phyloP scores from a whole-genome alignment of 805 yeast genomes.

The Saccharomycopsis lassenensis region DNA sequence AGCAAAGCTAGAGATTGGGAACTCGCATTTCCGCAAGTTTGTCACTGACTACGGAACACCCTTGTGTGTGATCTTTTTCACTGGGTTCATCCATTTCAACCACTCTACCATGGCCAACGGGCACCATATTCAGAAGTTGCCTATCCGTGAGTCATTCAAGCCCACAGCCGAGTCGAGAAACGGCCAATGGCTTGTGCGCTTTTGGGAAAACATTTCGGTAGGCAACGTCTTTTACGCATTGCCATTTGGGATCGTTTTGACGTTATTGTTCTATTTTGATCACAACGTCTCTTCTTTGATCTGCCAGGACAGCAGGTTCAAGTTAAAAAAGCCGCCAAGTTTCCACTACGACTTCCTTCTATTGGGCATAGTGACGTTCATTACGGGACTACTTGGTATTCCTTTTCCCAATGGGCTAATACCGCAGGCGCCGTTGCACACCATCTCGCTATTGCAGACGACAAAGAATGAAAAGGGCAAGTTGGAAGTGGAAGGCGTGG shows the following conservation, averaged over 20 bases:
- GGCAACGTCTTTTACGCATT: slow-evolving; percentile 78
- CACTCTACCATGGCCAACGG: slow-evolving; percentile 26
- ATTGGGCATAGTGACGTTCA: slow-evolving; percentile 76
- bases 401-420: slow-evolving; percentile 96
- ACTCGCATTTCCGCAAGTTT: slow-evolving; percentile 45
- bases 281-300: slow-evolving; percentile 91
- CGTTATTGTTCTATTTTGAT: slow-evolving; percentile 84
- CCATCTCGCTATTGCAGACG: slow-evolving; percentile 48
- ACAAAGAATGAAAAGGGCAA: slow-evolving; percentile 18
- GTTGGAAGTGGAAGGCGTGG: slow-evolving; percentile 40
- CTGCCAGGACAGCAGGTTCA: slow-evolving; percentile 78
- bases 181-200: slow-evolving; percentile 64
- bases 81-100: slow-evolving; percentile 83
- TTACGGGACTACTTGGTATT: slow-evolving; percentile 78
- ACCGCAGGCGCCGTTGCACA: slow-evolving; percentile 95
- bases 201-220: slow-evolving; percentile 58
- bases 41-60: slow-evolving; percentile 86
- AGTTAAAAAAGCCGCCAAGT: slow-evolving; percentile 73
- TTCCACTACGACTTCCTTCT: slow-evolving; percentile 90
- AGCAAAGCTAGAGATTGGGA: no score
- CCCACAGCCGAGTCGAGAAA: slow-evolving; percentile 50
- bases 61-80: slow-evolving; percentile 71
- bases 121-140: slow-evolving; percentile 48
- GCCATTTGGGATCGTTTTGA: slow-evolving; percentile 82
- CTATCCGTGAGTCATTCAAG: slow-evolving; percentile 58